Evolutionary conservation across 2,329 filamentous ascomycete species (phyloP).

Genomic region (Fusarium sp.): DNA sequence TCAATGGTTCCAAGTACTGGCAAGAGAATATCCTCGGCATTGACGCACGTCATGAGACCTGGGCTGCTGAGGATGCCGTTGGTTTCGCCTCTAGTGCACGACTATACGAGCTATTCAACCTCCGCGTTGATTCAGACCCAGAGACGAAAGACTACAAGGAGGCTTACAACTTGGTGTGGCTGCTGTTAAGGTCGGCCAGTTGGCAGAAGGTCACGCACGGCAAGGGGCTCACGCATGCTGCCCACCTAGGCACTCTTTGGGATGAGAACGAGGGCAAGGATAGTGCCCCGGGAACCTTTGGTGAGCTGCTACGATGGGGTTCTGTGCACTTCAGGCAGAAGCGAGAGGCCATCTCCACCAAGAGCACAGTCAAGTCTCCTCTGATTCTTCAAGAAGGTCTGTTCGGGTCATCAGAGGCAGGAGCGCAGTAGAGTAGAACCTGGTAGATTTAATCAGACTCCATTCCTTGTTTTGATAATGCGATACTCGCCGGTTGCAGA

Average conservation of each 20-base stretch:
- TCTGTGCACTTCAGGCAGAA: constrained; percentile 10
- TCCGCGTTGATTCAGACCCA: constrained; percentile 1
- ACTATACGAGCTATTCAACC: constrained; percentile 2
- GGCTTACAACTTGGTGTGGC: constrained; percentile 19
- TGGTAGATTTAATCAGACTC: not conserved
- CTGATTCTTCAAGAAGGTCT: constrained; percentile 10
- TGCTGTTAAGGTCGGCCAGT: constrained; percentile 11
- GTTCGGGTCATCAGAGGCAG: not conserved
- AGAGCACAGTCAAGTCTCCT: not conserved
- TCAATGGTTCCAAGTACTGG: constrained; percentile 39
- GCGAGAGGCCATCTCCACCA: constrained; percentile 6
- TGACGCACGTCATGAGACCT: constrained; percentile 6
- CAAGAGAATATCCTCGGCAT: constrained; percentile 17
- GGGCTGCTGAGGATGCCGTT: constrained; percentile 9
- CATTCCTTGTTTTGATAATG: not conserved
- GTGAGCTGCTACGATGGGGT: constrained; percentile 17
- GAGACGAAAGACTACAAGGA: constrained; percentile 18
- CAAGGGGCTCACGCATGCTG: constrained; percentile 7
- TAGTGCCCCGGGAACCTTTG: constrained; percentile 16
- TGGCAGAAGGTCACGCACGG: constrained; percentile 28
- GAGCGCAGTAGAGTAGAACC: not conserved
- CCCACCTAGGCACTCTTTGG: constrained; percentile 13
- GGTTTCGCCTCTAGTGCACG: constrained; percentile 10
- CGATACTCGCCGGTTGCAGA: too few species aligned
- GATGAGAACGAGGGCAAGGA: constrained; percentile 26